Percentiles rank a stretch among this genome's conserved stretches.
phyloP scores from a whole-genome alignment of 345 rosid species.

The sweet orange (Citrus sinensis) region DVS_A1.0 CM039163.1:10609001-10609500 shows the following conservation, averaged over 20 bases:
- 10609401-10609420: too few relatives aligned
- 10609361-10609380: not conserved
- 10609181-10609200: not conserved
- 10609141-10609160: not conserved
- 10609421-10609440: too few relatives aligned
- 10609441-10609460: too few relatives aligned
- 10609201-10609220: constrained; percentile 14
- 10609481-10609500: too few relatives aligned
- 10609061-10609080: not conserved
- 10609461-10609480: too few relatives aligned
- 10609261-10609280: not conserved
- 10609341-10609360: not conserved
- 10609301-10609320: not conserved
- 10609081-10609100: not conserved
- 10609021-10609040: not conserved
- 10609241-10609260: not conserved
- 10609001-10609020: not conserved
- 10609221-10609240: not conserved
- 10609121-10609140: not conserved
- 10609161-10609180: not conserved
- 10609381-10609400: not conserved
- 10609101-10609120: not conserved
- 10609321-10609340: not conserved
- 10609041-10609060: not conserved
- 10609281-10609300: not conserved